Evolutionary conservation across 1,284 basidiomycete species (phyloP).

Genomic region (Tremellales sp.): DNA sequence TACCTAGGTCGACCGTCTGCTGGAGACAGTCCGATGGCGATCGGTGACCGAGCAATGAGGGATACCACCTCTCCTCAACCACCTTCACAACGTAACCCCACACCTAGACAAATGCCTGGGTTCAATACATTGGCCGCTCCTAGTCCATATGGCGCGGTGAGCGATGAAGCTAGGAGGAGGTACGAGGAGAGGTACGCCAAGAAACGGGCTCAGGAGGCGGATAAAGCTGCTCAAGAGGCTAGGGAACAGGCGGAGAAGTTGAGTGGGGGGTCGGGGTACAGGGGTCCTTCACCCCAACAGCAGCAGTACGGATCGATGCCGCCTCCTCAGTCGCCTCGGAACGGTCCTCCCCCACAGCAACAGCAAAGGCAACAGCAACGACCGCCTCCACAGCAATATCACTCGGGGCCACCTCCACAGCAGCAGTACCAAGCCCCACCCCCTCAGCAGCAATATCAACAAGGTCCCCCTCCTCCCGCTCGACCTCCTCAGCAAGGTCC

Average conservation of each 20-base stretch:
- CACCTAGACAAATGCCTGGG: conserved; percentile 22
- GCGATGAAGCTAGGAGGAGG: conserved; percentile 41
- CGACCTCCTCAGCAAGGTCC: conserved; percentile 6
- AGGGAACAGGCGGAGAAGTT: not conserved
- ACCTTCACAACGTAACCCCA: conserved; percentile 38
- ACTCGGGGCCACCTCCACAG: not conserved
- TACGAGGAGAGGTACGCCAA: conserved; percentile 45
- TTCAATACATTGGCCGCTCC: conserved; percentile 32
- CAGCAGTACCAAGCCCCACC: conserved; percentile 9
- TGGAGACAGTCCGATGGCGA: conserved; percentile 48
- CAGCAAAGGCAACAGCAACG: conserved; percentile 15
- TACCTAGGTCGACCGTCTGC: conserved; percentile 45
- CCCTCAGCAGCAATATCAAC: conserved; percentile 11
- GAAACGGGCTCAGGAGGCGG: conserved; percentile 38
- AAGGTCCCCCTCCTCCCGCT: too few species aligned
- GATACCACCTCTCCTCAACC: conserved; percentile 42
- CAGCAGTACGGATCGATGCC: not conserved
- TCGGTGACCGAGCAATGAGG: conserved; percentile 43
- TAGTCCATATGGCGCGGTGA: conserved; percentile 37
- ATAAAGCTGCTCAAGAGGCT: conserved; percentile 16
- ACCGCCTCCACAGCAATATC: conserved; percentile 7
- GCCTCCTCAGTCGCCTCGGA: not conserved
- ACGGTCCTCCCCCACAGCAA: conserved; percentile 3
- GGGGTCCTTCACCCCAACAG: not conserved
- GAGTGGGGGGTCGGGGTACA: not conserved